A percentile compares a stretch with the other conserved stretches of the same genome.
phyloP scores from a whole-genome alignment of 164 flowering plant species.

The Warburgia ugandensis region DNA sequence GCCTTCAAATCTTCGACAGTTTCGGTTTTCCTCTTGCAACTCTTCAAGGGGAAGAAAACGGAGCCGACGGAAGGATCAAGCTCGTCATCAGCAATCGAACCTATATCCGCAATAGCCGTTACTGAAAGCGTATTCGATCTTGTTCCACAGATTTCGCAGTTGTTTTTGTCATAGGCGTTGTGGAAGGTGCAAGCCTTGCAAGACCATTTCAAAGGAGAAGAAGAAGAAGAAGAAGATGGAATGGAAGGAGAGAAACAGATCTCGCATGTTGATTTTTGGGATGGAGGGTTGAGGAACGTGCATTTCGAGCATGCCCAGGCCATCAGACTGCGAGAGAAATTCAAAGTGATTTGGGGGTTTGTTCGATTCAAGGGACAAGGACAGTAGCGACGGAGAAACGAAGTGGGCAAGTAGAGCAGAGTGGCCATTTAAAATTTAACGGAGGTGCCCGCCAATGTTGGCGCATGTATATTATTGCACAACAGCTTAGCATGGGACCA shows the following conservation, averaged over 20 bases:
- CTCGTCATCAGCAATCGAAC: background rate
- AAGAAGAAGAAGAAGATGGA: conserved; percentile 6
- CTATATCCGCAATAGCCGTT: background rate
- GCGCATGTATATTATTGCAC: too few species aligned
- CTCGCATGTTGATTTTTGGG: conserved; percentile 10
- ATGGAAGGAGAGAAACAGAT: conserved; percentile 7
- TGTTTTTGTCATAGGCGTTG: conserved; percentile 1
- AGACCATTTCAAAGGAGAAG: conserved; percentile 7
- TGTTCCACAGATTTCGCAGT: conserved; percentile 10
- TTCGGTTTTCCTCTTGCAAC: conserved; percentile 5
- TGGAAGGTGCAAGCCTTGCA: conserved; percentile 17
- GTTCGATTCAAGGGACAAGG: too few species aligned
- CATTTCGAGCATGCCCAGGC: conserved; percentile 15
- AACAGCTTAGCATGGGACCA: too few species aligned
- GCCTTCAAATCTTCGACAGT: background rate
- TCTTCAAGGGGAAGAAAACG: conserved; percentile 10
- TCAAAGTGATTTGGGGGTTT: too few species aligned
- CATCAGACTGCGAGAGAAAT: too few species aligned
- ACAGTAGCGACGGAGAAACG: too few species aligned
- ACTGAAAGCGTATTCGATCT: background rate
- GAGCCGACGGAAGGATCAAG: conserved; percentile 6
- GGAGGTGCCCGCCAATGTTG: too few species aligned
- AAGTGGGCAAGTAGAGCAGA: too few species aligned
- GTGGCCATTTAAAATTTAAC: too few species aligned
- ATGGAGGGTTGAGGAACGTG: conserved; percentile 16